A percentile compares a stretch with the other conserved stretches of the same genome.
Evolutionary conservation across 2,329 filamentous ascomycete genomes (phyloP).

Genomic region (Trichoderma sp.): DNA sequence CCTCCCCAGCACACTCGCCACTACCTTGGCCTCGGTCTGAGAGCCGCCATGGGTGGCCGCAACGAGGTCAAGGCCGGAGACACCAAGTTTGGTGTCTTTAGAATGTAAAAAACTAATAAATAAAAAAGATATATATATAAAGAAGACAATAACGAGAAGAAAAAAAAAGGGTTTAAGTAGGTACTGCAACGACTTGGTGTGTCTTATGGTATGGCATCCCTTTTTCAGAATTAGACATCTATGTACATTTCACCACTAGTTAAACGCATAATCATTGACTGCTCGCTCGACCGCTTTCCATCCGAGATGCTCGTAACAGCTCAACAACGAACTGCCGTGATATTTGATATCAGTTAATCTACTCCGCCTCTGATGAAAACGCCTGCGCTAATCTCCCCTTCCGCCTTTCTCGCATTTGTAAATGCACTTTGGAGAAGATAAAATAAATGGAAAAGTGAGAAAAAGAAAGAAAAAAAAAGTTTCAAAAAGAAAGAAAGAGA

Average conservation of each 20-base stretch:
- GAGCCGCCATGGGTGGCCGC: conserved; percentile 69
- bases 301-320: conserved; percentile 11
- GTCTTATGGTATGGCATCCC: not conserved
- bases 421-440: conserved; percentile 31
- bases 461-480: conserved; percentile 16
- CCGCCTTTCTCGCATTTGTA: conserved; percentile 30
- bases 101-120: conserved; percentile 60
- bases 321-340: not conserved
- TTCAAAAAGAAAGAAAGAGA: conserved; percentile 25
- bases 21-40: conserved; percentile 72
- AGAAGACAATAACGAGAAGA: not conserved
- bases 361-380: conserved; percentile 32
- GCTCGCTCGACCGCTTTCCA: not conserved
- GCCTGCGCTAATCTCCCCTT: conserved; percentile 36
- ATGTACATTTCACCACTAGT: conserved; percentile 12
- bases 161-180: not conserved
- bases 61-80: conserved; percentile 61
- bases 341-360: conserved; percentile 28
- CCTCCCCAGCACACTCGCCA: conserved; percentile 73
- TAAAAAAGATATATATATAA: not conserved
- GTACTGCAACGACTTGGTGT: not conserved
- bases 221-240: not conserved
- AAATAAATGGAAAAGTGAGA: conserved; percentile 10
- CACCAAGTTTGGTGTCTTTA: conserved; percentile 77
- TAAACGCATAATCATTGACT: not conserved